Conservation (phyloP, 1,284 basidiomycete genomes). For the Lentinula novae-zelandiae region DNA sequence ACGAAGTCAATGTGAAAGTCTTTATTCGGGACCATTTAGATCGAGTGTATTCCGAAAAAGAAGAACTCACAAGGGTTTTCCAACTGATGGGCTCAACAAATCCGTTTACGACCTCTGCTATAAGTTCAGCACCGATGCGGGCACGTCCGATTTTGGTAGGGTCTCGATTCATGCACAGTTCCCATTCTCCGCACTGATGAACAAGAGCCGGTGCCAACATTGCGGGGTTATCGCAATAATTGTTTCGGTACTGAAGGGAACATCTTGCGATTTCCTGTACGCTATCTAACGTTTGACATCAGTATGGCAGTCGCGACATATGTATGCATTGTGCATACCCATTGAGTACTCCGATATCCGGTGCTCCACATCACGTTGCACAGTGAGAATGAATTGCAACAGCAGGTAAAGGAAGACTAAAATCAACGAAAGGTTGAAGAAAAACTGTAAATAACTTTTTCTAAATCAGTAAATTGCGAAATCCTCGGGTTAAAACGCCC, state of each 20-base stretch:
- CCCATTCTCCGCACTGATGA: conserved; percentile 83
- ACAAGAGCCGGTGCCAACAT: conserved; percentile 67
- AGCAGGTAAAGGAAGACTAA: conserved; percentile 83
- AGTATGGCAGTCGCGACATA: not conserved
- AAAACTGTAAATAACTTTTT: conserved; percentile 85
- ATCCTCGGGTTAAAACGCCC: conserved; percentile 16
- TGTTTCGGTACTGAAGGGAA: conserved; percentile 73
- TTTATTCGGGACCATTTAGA: conserved; percentile 24
- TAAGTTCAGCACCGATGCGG: conserved; percentile 88
- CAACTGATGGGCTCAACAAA: conserved; percentile 97
- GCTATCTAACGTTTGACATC: conserved; percentile 51
- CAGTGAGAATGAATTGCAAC: conserved; percentile 83
- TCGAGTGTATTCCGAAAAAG: not conserved
- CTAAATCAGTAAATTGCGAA: conserved; percentile 13
- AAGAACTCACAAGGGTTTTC: conserved; percentile 83
- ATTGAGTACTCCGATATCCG: conserved; percentile 87
- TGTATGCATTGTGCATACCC: conserved; percentile 46
- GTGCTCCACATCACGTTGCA: conserved; percentile 88
- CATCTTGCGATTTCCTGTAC: conserved; percentile 89
- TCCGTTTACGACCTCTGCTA: conserved; percentile 93
- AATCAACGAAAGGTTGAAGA: conserved; percentile 90
- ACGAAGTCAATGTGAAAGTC: conserved; percentile 77
- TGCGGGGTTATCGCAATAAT: conserved; percentile 79
- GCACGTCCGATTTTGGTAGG: conserved; percentile 87
- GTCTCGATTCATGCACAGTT: conserved; percentile 95